These are phyloP conservation scores for Lipomyces kockii DNA, from an alignment of 805 yeast genomes.

Conservation along the genomic window DNA sequence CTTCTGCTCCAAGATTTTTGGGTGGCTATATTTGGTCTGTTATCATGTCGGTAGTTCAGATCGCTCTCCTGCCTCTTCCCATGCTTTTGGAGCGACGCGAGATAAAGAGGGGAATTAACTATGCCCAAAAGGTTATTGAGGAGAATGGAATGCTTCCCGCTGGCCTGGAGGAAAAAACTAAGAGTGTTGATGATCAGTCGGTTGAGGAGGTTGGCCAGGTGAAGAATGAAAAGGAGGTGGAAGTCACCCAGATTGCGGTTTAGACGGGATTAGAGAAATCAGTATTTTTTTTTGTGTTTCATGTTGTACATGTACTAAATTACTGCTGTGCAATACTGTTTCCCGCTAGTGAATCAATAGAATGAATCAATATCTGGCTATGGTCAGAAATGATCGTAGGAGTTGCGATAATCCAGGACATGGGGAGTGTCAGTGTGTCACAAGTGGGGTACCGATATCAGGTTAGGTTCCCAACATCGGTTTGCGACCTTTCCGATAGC, in stretches of 20 bases:
- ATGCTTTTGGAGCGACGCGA: constrained; percentile 23
- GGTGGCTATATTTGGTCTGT: constrained; percentile 32
- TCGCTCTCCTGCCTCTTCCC: constrained; percentile 23
- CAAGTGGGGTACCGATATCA: no score
- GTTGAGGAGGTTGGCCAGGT: neutral
- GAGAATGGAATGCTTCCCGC: constrained; percentile 2
- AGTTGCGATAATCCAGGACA: no score
- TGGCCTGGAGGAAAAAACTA: constrained; percentile 15
- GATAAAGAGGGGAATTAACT: constrained; percentile 19
- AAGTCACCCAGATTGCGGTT: neutral
- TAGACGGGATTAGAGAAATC: neutral
- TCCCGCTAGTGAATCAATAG: neutral
- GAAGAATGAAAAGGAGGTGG: neutral
- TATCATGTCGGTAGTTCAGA: constrained; percentile 18
- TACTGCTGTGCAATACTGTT: neutral
- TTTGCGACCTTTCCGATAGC: no score
- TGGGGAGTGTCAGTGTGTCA: no score
- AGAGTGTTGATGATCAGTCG: constrained; percentile 2
- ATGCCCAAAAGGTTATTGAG: neutral
- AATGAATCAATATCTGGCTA: neutral
- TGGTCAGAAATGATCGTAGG: neutral
- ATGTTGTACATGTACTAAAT: neutral
- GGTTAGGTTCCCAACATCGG: no score
- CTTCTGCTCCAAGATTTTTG: constrained; percentile 19
- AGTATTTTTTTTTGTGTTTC: neutral